Evolutionary conservation across 2,329 filamentous ascomycete genomes (phyloP), one percentile per base, ranked within the genome.

Genomic region (Gyromitra esculenta): DNA sequence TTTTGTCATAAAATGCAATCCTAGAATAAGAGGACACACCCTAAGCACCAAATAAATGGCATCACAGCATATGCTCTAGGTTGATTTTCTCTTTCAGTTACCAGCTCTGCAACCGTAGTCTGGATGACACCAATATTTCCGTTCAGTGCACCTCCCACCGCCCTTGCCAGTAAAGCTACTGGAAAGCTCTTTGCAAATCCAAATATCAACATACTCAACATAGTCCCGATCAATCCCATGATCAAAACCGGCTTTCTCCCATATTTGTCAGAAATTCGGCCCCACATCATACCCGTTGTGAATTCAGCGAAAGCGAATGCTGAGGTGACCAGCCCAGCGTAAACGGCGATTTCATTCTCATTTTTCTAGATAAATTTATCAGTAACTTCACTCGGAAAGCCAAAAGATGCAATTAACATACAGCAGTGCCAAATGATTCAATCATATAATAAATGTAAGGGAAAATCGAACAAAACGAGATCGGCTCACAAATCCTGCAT

Each of bases 381-480:
- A 77, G 64, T 13, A 73, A 13, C 31, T 57, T n/a, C 11, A 54
- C 21, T 15, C 52, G 43, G n/a, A 39, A 9, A 13, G 15, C 2
- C 5, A 37, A 7, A 37, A 39, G 13, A 48, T 48, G 11, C 45
- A 15, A 41, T 15, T 64, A n/a, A 69, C 76, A 37, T 68, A 80
- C 87, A 78, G 94, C 92, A 82, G 97, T 91, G 81, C 92, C 87
- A 84, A 98, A 98, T 77, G 94, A 93, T 81, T 94, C 88, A 81
- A 98, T 91, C 96, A 99, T 98, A 86, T 92, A 95, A 86, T 97
- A 98, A 81, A 97, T 94, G 84, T 98, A 99, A 0, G 96, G 96
- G 83, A 99, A 98, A 81, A 98, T 97, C 69, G 94, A 97, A 93
- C 97, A 98, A 87, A 99, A 98, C 5, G 96, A 96, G 84, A 99